Evolutionary conservation across 1,284 basidiomycete genomes (phyloP).

Genomic region (Cutaneotrichosporon cutaneum): DNA sequence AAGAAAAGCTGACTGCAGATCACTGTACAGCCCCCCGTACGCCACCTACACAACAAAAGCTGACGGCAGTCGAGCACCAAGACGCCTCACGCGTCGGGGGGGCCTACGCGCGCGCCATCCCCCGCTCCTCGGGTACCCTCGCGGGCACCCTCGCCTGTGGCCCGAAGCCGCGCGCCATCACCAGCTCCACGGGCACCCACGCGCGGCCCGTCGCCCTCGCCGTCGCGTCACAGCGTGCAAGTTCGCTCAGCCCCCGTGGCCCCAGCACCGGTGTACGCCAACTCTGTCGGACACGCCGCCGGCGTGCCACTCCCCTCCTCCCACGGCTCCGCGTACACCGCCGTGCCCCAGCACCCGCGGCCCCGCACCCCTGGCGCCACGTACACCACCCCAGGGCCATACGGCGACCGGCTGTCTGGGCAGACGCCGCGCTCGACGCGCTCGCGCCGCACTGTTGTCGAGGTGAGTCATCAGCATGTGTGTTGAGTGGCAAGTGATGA

Average conservation of each 20-base stretch:
- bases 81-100: background rate
- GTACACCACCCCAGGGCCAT: background rate
- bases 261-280: background rate
- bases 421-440: background rate
- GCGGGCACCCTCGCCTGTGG: no score
- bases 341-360: background rate
- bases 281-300: background rate
- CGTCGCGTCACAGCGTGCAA: background rate
- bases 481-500: no score
- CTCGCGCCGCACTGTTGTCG: background rate
- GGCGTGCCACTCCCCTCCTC: background rate
- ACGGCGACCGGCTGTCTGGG: slow-evolving; percentile 7
- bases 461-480: background rate
- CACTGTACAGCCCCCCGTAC: slow-evolving; percentile 22
- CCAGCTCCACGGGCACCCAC: background rate
- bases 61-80: background rate
- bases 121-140: background rate
- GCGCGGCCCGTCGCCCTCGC: background rate
- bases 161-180: background rate
- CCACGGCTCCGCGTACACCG: background rate
- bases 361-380: background rate
- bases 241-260: background rate
- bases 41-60: background rate
- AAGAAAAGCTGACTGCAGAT: slow-evolving; percentile 14
- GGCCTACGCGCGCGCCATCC: background rate